Evolutionary conservation across 495 filamentous ascomycete genomes (phyloP).

Genomic region (Wilcoxina mikolae): DNA sequence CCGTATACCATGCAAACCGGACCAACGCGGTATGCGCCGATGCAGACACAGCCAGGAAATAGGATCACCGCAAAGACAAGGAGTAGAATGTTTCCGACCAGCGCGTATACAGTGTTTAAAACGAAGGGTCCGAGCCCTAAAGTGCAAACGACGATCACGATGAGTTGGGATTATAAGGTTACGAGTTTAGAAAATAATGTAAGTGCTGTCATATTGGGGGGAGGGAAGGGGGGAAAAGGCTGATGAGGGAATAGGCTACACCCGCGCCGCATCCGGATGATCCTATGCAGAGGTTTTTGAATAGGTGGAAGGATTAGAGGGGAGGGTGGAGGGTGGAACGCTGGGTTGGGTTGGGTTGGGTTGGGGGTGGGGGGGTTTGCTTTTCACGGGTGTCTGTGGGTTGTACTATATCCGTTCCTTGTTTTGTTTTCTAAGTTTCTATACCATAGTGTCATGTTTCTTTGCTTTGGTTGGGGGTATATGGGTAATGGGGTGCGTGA

Average conservation of each 20-base stretch:
- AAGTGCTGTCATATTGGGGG: conserved; percentile 28
- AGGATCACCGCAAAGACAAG: conserved; percentile 44
- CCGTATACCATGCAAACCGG: conserved; percentile 52
- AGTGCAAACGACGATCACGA: conserved; percentile 47
- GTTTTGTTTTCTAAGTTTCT: too few species aligned
- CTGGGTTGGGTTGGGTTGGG: neutral
- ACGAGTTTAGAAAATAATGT: conserved; percentile 51
- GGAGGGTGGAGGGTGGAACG: neutral
- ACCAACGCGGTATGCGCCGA: conserved; percentile 52
- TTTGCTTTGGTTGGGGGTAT: too few species aligned
- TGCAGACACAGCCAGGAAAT: conserved; percentile 51
- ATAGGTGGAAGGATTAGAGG: conserved; percentile 44
- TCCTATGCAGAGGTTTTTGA: conserved; percentile 45
- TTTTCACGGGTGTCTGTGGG: too few species aligned
- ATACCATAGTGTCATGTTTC: too few species aligned
- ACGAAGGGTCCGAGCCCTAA: conserved; percentile 42
- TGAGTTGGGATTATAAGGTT: conserved; percentile 41
- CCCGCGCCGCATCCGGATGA: conserved; percentile 35
- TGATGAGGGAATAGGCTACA: conserved; percentile 30
- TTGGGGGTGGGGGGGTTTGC: too few species aligned
- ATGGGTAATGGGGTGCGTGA: too few species aligned
- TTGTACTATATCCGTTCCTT: too few species aligned
- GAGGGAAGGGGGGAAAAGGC: neutral
- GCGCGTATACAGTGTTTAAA: conserved; percentile 42
- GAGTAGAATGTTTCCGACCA: conserved; percentile 46